Percentiles rank a stretch among this genome's conserved stretches.
phyloP scores from a whole-genome alignment of 352 stramenopile species.

The Pythium biforme region DNA sequence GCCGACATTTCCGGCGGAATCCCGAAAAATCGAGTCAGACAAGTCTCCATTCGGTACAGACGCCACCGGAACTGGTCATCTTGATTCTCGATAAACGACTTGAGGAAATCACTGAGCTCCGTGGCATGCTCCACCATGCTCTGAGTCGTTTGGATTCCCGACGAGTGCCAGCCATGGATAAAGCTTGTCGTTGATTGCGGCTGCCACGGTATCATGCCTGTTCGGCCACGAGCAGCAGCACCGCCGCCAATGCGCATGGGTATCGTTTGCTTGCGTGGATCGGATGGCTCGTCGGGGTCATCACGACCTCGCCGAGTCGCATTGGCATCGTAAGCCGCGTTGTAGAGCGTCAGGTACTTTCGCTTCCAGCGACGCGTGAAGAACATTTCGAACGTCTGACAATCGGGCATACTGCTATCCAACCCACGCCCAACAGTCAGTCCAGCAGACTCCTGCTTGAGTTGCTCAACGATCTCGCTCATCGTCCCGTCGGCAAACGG shows the following conservation, averaged over 20 bases:
- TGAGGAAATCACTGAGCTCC: slow-evolving; percentile 74
- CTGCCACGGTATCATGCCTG: slow-evolving; percentile 12
- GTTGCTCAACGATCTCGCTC: slow-evolving; percentile 88
- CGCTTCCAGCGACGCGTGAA: slow-evolving; percentile 84
- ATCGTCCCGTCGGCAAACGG: slow-evolving; percentile 92
- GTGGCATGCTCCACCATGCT: slow-evolving; percentile 50
- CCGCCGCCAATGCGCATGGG: slow-evolving; percentile 16
- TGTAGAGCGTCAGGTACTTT: slow-evolving; percentile 71
- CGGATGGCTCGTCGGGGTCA: slow-evolving; percentile 18
- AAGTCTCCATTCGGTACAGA: slow-evolving; percentile 80
- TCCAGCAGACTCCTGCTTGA: slow-evolving; percentile 89
- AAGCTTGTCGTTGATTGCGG: slow-evolving; percentile 13
- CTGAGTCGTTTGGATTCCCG: slow-evolving; percentile 31
- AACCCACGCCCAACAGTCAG: slow-evolving; percentile 84
- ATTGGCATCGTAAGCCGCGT: slow-evolving; percentile 29
- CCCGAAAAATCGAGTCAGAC: slow-evolving; percentile 60
- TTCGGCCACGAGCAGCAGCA: background rate
- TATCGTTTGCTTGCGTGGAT: slow-evolving; percentile 5
- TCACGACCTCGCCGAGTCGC: slow-evolving; percentile 14
- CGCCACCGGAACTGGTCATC: slow-evolving; percentile 74
- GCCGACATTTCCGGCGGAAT: slow-evolving; percentile 72
- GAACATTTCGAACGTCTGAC: slow-evolving; percentile 93
- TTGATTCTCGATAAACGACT: slow-evolving; percentile 83
- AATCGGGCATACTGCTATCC: slow-evolving; percentile 75
- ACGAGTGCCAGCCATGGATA: slow-evolving; percentile 18